Percentiles rank a stretch among this genome's conserved stretches.
phyloP scores from a whole-genome alignment of 2,329 filamentous ascomycete species.

The Paramyrothecium roridum region DNA sequence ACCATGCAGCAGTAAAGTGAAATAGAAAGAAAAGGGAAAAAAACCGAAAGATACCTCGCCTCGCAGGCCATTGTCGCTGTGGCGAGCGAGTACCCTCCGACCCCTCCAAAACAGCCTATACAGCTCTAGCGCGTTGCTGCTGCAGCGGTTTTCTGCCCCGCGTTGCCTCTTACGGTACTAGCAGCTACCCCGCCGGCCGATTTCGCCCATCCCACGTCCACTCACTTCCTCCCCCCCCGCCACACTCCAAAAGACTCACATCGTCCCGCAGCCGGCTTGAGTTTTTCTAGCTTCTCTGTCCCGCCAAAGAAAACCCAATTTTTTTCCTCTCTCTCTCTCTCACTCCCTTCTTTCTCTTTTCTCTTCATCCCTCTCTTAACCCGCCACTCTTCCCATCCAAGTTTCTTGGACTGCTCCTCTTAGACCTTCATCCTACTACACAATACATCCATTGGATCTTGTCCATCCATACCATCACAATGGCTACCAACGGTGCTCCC shows the following conservation, averaged over 20 bases:
- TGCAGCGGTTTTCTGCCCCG: neutral
- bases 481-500: conserved; percentile 33
- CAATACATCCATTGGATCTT: neutral
- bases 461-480: conserved; percentile 14
- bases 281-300: conserved; percentile 1
- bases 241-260: neutral
- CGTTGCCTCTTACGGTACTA: neutral
- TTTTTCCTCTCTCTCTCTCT: conserved; percentile 2
- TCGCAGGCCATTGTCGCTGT: no score
- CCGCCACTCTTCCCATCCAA: conserved; percentile 1
- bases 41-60: no score
- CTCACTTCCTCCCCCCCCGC: neutral
- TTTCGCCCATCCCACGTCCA: neutral
- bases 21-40: no score
- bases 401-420: neutral
- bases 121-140: neutral
- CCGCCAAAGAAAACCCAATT: conserved; percentile 1
- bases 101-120: no score
- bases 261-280: neutral
- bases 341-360: conserved; percentile 2
- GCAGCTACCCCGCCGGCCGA: neutral
- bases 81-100: no score
- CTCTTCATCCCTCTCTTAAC: neutral
- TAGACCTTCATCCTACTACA: neutral
- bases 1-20: no score